Evolutionary conservation across 257 asterid species (phyloP).

Genomic region (Solanum dulcamara): DNA sequence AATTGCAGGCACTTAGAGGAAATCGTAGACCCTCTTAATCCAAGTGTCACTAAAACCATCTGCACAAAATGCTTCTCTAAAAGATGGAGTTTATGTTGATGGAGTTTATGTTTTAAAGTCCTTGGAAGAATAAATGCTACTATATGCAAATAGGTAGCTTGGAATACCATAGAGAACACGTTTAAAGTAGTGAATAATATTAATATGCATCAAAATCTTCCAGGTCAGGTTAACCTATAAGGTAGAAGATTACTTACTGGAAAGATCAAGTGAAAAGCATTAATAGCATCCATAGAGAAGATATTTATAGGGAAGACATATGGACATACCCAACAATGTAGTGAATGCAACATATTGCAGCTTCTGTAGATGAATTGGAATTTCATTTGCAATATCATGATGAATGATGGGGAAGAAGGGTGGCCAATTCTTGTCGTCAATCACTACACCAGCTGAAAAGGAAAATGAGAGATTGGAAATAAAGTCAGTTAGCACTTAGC

Average conservation of each 20-base stretch:
- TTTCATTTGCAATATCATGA: conserved; percentile 78
- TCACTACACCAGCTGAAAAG: conserved; percentile 70
- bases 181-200: neutral
- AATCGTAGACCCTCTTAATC: neutral
- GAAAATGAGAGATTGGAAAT: neutral
- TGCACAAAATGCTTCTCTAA: neutral
- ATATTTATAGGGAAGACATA: neutral
- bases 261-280: neutral
- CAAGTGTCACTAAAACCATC: neutral
- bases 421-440: conserved; percentile 90
- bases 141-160: neutral
- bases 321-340: conserved; percentile 58
- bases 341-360: conserved; percentile 91
- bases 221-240: neutral
- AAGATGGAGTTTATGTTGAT: neutral
- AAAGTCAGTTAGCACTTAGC: neutral
- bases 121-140: neutral
- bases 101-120: neutral
- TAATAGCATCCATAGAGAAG: neutral
- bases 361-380: conserved; percentile 82
- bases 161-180: neutral
- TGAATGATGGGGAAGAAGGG: conserved; percentile 78
- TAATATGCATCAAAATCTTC: neutral
- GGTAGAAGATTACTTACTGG: neutral
- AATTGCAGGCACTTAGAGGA: neutral